Evolutionary conservation across 2,329 filamentous ascomycete genomes (phyloP).

Genomic region (Biscogniauxia marginata): DNA sequence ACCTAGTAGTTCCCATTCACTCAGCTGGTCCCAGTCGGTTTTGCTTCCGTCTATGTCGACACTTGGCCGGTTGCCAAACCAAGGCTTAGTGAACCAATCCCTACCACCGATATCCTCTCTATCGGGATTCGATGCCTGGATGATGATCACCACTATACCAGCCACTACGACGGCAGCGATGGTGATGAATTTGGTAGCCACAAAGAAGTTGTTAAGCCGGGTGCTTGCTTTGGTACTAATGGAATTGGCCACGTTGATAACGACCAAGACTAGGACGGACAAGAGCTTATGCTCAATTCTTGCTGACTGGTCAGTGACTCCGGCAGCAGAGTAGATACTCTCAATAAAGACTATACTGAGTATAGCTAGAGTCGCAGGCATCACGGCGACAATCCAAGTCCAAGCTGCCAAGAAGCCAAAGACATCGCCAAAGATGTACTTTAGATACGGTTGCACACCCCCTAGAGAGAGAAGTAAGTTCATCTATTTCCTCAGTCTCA

Average conservation of each 20-base stretch:
- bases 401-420: constrained; percentile 63
- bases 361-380: constrained; percentile 64
- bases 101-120: constrained; percentile 42
- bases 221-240: constrained; percentile 57
- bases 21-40: constrained; percentile 48
- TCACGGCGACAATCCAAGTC: constrained; percentile 64
- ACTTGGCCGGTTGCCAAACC: constrained; percentile 54
- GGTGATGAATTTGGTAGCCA: constrained; percentile 51
- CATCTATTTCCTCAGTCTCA: neutral
- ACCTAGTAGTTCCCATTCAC: constrained; percentile 58
- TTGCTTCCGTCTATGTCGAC: constrained; percentile 47
- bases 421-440: constrained; percentile 59
- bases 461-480: constrained; percentile 36
- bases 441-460: constrained; percentile 62
- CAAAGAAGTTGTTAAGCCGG: constrained; percentile 55
- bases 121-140: constrained; percentile 39
- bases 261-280: constrained; percentile 45
- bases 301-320: constrained; percentile 44
- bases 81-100: constrained; percentile 52
- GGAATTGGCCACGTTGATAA: constrained; percentile 51
- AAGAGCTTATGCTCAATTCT: constrained; percentile 50
- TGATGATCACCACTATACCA: constrained; percentile 44
- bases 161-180: constrained; percentile 50
- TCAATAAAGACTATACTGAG: constrained; percentile 63
- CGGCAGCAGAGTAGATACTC: constrained; percentile 54